Conservation (phyloP, 1,284 basidiomycete genomes). For the Testicularia cyperi region DNA sequence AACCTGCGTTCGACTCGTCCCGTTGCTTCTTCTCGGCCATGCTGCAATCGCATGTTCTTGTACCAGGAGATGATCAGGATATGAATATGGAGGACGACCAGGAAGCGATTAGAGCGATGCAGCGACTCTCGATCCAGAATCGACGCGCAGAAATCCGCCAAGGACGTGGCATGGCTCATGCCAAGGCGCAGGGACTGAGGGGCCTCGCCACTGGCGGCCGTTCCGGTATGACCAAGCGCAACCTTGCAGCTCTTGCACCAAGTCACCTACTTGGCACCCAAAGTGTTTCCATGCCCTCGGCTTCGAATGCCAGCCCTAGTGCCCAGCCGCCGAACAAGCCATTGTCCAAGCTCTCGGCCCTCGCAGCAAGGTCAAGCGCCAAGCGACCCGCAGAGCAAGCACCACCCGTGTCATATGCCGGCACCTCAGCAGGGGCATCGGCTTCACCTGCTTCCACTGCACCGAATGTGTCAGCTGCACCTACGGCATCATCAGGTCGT, state of each 20-base stretch:
- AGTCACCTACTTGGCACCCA: too few relatives aligned
- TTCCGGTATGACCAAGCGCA: slow-evolving; percentile 38
- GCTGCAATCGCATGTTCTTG: too few relatives aligned
- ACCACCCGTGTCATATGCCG: slow-evolving; percentile 9
- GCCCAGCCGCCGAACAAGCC: slow-evolving; percentile 10
- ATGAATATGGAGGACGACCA: slow-evolving; percentile 9
- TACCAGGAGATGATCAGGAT: too few relatives aligned
- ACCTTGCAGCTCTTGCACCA: slow-evolving; percentile 30
- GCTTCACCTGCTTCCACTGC: slow-evolving; percentile 2
- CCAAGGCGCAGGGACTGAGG: slow-evolving; percentile 26
- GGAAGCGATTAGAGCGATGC: slow-evolving; percentile 67
- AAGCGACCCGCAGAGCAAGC: slow-evolving; percentile 31
- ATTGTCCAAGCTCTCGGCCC: slow-evolving; percentile 25
- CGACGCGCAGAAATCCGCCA: slow-evolving; percentile 19
- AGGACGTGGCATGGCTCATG: slow-evolving; percentile 16
- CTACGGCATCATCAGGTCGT: slow-evolving; percentile 4
- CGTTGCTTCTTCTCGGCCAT: too few relatives aligned
- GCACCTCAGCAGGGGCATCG: slow-evolving; percentile 1
- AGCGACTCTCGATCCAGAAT: slow-evolving; percentile 51
- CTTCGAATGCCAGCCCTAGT: not conserved
- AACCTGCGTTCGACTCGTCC: too few relatives aligned
- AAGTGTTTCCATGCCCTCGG: too few relatives aligned
- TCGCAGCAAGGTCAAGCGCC: slow-evolving; percentile 30
- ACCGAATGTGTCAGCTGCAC: slow-evolving; percentile 2
- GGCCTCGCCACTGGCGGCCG: slow-evolving; percentile 33